Conservation (phyloP, 2,329 filamentous ascomycete species). For the Niveomyces coronatus region DNA sequence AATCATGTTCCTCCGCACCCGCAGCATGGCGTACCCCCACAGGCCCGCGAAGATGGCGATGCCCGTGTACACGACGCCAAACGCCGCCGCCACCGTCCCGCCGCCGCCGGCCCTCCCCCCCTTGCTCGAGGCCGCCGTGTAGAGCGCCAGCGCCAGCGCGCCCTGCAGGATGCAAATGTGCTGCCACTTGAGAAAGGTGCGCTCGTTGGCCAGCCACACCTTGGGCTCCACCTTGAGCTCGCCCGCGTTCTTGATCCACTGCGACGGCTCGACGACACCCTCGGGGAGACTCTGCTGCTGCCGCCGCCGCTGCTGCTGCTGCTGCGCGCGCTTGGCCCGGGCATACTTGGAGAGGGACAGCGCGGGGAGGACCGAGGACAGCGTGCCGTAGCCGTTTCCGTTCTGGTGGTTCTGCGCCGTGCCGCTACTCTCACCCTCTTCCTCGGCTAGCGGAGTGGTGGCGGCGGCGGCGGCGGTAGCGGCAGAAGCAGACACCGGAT, state of each 20-base stretch:
- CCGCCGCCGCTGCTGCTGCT: too few species aligned
- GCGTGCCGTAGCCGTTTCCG: constrained; percentile 38
- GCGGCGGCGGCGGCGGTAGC: too few species aligned
- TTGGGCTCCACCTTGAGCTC: constrained; percentile 92
- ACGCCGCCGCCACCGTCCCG: constrained; percentile 62
- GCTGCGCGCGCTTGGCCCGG: constrained; percentile 38
- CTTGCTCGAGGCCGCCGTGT: constrained; percentile 91
- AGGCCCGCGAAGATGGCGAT: constrained; percentile 74
- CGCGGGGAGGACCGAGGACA: constrained; percentile 68
- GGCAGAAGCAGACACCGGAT: too few species aligned
- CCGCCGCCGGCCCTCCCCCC: too few species aligned
- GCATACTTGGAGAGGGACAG: constrained; percentile 77
- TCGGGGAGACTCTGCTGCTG: constrained; percentile 53
- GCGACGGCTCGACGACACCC: constrained; percentile 73
- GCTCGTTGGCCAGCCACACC: constrained; percentile 97
- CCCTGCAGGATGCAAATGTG: constrained; percentile 86
- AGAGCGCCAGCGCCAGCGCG: constrained; percentile 71
- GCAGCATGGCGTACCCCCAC: constrained; percentile 84
- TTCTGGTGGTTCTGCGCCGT: constrained; percentile 24
- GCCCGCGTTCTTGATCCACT: constrained; percentile 91
- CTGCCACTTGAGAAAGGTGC: constrained; percentile 98
- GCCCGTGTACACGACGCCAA: constrained; percentile 74
- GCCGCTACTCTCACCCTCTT: constrained; percentile 24
- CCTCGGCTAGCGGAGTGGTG: constrained; percentile 20
- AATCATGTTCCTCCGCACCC: constrained; percentile 68